Base-by-base conservation (phyloP, 495 filamentous ascomycete genomes). In the Penicillium coprophilum region DNA sequence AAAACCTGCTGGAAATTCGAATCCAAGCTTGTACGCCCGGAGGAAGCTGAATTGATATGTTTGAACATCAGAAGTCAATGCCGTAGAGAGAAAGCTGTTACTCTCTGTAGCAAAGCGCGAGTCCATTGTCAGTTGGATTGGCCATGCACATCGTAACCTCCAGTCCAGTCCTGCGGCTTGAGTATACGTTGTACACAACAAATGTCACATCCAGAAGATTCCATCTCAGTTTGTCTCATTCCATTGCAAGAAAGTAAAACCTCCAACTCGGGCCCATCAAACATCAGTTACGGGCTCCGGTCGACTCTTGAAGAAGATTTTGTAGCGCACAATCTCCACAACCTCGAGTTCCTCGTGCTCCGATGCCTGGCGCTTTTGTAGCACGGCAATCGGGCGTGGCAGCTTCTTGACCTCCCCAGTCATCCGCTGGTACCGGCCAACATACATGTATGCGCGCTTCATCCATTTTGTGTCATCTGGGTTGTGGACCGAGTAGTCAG, bases 351-450 rank as follows among this genome's bases (percentile, higher is more conserved):
- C 82, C 40, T 84, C 79, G 6, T 24, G 45, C 15, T 47, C 67
- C 15, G 46, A 60, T 1, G 59, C 50, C 6, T 32, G 40, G 1
- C 53, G 55, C 58, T 58, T 62, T 45, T 62, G 77, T n/a, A 96
- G 77, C 11, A 97, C 80, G 10, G 86, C 95, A 60, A 97, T 64
- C 12, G 92, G 85, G 55, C 84, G 87, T 4, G 78, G 76, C 7
- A 97, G 69, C 64, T 90, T 94, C 81, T 91, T 95, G 9, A 95
- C 85, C 69, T 97, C 91, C 10, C 94, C 94, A 1, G 85, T 88
- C 69, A 98, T 80, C 46, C 93, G 82, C 74, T 98, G 94, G 65
- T 97, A 88, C 69, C 86, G 80, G 11, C 94, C 94, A 6, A 97
- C 82, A 66, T 92, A 96, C 32, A 97, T 70, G 69, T 94, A 90